Evolutionary conservation across 805 yeast genomes (phyloP).

Genomic region (Teunomyces pallodes): DNA sequence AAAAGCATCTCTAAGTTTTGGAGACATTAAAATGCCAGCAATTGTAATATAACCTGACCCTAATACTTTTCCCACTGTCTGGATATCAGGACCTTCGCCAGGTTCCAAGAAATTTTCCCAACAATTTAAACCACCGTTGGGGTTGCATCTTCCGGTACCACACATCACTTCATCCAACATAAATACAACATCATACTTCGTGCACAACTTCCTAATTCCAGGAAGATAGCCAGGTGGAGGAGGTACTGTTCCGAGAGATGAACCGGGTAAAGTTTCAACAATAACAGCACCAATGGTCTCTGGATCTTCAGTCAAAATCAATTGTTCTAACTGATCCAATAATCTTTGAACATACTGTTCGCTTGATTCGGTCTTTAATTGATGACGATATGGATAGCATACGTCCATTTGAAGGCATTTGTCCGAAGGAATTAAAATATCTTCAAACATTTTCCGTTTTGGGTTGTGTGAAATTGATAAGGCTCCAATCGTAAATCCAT

Average conservation of each 20-base stretch:
- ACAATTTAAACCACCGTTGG: constrained; percentile 24
- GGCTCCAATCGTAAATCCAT: constrained; percentile 28
- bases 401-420: constrained; percentile 20
- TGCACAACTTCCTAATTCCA: constrained; percentile 43
- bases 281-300: constrained; percentile 26
- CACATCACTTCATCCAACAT: constrained; percentile 58
- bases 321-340: constrained; percentile 20
- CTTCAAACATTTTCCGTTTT: constrained; percentile 19
- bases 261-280: constrained; percentile 28
- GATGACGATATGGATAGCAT: constrained; percentile 29
- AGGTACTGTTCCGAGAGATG: constrained; percentile 26
- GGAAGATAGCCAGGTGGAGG: constrained; percentile 25
- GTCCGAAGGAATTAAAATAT: constrained; percentile 16
- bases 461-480: constrained; percentile 20
- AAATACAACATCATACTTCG: constrained; percentile 50
- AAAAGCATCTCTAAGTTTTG: constrained; percentile 20
- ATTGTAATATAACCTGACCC: constrained; percentile 32
- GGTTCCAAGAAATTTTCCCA: constrained; percentile 28
- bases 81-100: constrained; percentile 29
- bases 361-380: constrained; percentile 18
- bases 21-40: constrained; percentile 29
- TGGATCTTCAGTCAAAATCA: constrained; percentile 24
- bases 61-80: constrained; percentile 30
- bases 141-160: constrained; percentile 49
- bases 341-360: constrained; percentile 22